Evolutionary conservation across 139 green algal genomes (phyloP).

Genomic region (Diplosphaera chodatii): DNA sequence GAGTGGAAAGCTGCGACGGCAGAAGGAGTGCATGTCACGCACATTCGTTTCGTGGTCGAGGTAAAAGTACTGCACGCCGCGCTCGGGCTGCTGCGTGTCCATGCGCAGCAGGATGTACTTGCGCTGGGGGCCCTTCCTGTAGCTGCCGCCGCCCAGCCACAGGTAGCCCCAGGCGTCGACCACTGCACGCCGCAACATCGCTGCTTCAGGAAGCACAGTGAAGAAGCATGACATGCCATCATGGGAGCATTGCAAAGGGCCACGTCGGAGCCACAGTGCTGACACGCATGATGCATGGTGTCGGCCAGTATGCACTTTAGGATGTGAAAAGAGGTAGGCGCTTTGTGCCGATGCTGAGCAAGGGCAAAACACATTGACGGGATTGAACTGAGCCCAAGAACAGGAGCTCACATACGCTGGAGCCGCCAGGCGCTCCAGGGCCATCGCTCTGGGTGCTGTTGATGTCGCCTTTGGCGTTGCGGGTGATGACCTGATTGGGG

Average conservation of each 20-base stretch:
- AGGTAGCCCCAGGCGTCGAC: neutral
- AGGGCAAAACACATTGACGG: no score
- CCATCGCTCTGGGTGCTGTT: neutral
- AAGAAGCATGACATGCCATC: no score
- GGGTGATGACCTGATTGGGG: neutral
- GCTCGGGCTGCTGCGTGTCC: neutral
- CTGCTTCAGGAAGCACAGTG: no score
- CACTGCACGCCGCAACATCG: neutral
- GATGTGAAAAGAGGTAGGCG: no score
- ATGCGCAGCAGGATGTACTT: neutral
- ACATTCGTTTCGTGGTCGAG: neutral
- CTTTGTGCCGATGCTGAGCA: no score
- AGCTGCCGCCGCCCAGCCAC: neutral
- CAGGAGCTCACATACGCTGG: neutral
- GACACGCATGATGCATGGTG: no score
- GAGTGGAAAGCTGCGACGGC: no score
- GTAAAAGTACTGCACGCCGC: neutral
- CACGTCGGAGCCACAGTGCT: no score
- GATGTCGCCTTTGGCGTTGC: neutral
- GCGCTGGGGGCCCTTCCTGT: neutral
- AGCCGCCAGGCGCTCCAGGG: neutral
- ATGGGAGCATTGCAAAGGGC: no score
- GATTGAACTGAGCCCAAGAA: no score
- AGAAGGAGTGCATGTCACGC: no score
- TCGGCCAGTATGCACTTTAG: no score